Conservation (phyloP, 2,329 filamentous ascomycete species). For the Calonectria pseudoturangicola region DNA sequence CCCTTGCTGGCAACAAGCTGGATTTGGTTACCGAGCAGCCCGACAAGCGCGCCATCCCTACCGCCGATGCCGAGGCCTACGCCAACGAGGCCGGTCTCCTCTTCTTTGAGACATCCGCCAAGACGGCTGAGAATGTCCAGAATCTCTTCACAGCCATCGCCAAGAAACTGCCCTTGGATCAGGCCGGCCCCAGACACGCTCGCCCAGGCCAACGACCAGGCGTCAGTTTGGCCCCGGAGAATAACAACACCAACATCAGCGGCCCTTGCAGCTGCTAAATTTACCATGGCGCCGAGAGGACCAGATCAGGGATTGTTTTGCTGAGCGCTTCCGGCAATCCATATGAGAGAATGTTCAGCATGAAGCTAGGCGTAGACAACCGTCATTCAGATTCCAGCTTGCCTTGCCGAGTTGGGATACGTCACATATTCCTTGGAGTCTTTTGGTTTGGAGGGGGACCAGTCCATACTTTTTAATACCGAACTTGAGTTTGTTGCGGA, state of each 20-base stretch:
- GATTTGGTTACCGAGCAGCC: slow-evolving; percentile 96
- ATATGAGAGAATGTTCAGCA: slow-evolving; percentile 50
- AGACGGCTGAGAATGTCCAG: slow-evolving; percentile 96
- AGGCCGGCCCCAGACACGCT: slow-evolving; percentile 92
- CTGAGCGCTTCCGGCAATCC: slow-evolving; percentile 47
- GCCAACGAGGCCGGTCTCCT: slow-evolving; percentile 93
- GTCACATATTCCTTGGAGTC: slow-evolving; percentile 64
- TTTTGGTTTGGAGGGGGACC: slow-evolving; percentile 62
- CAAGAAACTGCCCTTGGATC: slow-evolving; percentile 97
- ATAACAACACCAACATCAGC: slow-evolving; percentile 73
- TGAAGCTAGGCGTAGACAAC: slow-evolving; percentile 54
- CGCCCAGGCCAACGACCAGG: slow-evolving; percentile 78
- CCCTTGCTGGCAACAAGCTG: slow-evolving; percentile 97
- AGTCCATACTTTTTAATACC: slow-evolving; percentile 62
- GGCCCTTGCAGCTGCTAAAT: slow-evolving; percentile 75
- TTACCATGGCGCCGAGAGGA: slow-evolving; percentile 44
- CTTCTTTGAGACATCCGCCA: slow-evolving; percentile 99
- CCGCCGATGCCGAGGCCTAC: slow-evolving; percentile 95
- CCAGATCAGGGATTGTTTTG: slow-evolving; percentile 46
- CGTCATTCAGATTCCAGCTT: slow-evolving; percentile 53
- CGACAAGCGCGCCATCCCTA: slow-evolving; percentile 93
- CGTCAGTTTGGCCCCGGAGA: slow-evolving; percentile 74
- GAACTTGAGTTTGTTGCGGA: slow-evolving; percentile 56
- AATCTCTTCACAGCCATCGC: slow-evolving; percentile 98
- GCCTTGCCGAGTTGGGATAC: slow-evolving; percentile 55